These are phyloP conservation scores for Geum urbanum DNA, from an alignment of 306 rosid species.

Conservation along the genomic window DNA sequence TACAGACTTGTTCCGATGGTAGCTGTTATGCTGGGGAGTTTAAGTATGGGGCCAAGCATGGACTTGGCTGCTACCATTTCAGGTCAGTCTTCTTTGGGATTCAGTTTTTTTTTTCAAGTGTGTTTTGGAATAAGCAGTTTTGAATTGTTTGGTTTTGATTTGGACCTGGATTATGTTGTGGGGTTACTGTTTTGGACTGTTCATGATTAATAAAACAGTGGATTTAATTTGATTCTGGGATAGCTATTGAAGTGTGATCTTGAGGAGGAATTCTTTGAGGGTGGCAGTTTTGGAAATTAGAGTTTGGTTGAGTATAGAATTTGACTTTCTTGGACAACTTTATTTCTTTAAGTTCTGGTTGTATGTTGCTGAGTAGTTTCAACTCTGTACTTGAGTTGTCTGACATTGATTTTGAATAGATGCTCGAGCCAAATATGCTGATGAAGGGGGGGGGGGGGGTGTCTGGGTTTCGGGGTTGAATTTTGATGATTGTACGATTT, in stretches of 20 bases:
- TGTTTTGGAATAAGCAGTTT: neutral
- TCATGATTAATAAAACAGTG: slow-evolving; percentile 22
- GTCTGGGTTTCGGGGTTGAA: neutral
- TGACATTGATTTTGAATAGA: neutral
- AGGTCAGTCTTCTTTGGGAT: slow-evolving; percentile 43
- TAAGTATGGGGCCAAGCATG: slow-evolving; percentile 87
- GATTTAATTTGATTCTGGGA: slow-evolving; percentile 3
- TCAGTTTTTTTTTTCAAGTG: neutral
- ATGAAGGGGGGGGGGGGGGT: no score
- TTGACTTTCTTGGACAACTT: slow-evolving; percentile 1
- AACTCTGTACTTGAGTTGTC: neutral
- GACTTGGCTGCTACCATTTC: slow-evolving; percentile 91
- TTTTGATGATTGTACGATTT: neutral
- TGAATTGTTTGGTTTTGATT: neutral
- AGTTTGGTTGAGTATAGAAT: neutral
- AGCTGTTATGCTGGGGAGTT: slow-evolving; percentile 84
- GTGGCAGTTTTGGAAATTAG: neutral
- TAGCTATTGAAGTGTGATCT: neutral
- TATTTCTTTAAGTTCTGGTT: neutral
- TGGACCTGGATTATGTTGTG: neutral
- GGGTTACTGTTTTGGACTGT: slow-evolving; percentile 12
- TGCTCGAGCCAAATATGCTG: neutral
- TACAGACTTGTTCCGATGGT: slow-evolving; percentile 87
- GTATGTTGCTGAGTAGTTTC: neutral
- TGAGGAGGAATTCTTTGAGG: neutral